Percentiles rank a stretch among this genome's conserved stretches.
Evolutionary conservation across 2,329 filamentous ascomycete genomes (phyloP).

Genomic region (Cryphonectria nitschkei): DNA sequence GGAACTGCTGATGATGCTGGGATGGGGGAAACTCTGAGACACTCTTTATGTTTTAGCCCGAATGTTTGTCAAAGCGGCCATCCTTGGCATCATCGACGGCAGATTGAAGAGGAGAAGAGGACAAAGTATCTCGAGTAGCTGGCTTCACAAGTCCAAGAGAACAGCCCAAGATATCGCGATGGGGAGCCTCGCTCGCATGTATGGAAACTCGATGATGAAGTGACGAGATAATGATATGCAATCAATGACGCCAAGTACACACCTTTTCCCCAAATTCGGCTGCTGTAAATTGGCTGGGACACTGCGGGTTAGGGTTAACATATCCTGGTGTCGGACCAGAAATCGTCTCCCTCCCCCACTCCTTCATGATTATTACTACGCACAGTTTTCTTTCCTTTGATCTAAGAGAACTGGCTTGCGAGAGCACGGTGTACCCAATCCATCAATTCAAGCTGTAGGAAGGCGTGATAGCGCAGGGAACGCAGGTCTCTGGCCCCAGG

Average conservation of each 20-base stretch:
- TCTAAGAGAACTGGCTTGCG: too few species aligned
- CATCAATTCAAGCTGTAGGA: not conserved
- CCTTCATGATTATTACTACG: too few species aligned
- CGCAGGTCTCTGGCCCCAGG: not conserved
- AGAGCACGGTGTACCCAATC: too few species aligned
- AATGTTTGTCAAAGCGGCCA: slow-evolving; percentile 37
- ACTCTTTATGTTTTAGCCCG: slow-evolving; percentile 42
- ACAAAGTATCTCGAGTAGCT: not conserved
- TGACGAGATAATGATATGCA: too few species aligned
- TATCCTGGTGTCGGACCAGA: not conserved
- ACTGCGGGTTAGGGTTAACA: not conserved
- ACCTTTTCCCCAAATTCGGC: not conserved
- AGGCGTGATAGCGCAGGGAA: too few species aligned
- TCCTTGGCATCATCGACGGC: slow-evolving; percentile 8
- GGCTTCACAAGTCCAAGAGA: not conserved
- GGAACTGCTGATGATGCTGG: slow-evolving; percentile 11
- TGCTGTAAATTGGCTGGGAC: not conserved
- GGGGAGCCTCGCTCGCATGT: too few species aligned
- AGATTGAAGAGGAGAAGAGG: not conserved
- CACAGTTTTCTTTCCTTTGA: too few species aligned
- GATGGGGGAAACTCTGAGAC: slow-evolving; percentile 36
- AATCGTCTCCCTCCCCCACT: too few species aligned
- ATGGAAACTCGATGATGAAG: not conserved
- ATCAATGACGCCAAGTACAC: not conserved
- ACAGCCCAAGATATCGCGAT: not conserved